Percentiles rank a stretch among this genome's conserved stretches.
These are phyloP conservation scores for Fraxinus paxiana DNA, from an alignment of 305 asterid species.

Conservation along the genomic window DNA sequence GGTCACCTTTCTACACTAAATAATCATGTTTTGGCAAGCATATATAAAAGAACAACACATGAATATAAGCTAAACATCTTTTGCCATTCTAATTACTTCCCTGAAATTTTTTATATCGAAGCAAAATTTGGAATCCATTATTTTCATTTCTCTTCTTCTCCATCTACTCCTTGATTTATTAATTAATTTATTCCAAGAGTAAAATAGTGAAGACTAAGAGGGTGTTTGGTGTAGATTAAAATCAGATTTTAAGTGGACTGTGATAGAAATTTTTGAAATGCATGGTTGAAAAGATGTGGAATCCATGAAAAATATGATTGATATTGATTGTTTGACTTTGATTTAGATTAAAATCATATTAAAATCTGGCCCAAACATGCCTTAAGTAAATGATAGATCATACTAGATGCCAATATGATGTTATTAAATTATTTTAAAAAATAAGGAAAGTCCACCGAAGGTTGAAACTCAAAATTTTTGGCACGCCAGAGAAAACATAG, in stretches of 20 bases:
- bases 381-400: conserved; percentile 9
- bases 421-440: not conserved
- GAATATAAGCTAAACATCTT: not conserved
- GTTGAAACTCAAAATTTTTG: not conserved
- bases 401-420: not conserved
- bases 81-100: not conserved
- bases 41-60: not conserved
- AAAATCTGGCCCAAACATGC: no score
- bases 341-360: no score
- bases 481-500: not conserved
- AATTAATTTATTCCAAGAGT: not conserved
- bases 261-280: no score
- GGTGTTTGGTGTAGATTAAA: no score
- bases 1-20: not conserved
- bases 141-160: not conserved
- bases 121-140: not conserved
- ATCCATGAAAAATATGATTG: no score
- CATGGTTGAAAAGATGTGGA: no score
- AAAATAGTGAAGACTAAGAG: not conserved
- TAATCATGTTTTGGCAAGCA: conserved; percentile 9
- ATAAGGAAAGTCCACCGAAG: not conserved
- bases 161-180: not conserved
- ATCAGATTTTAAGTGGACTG: no score
- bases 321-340: no score
- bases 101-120: not conserved